phyloP scores from a whole-genome alignment of 2,329 filamentous ascomycete genomes.

The Alternaria metachromatica region DNA sequence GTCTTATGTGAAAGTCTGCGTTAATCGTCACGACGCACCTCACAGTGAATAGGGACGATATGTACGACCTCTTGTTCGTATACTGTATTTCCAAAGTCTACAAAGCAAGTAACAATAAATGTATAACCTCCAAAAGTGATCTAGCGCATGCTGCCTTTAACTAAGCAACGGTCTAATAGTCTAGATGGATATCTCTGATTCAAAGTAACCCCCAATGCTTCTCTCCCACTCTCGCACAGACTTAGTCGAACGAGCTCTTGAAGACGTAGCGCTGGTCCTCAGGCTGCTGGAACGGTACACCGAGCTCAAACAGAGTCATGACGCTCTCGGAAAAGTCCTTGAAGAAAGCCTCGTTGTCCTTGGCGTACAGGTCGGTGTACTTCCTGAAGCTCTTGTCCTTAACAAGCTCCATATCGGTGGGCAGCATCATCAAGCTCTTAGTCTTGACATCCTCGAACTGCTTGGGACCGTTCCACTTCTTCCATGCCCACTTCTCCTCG shows the following conservation, averaged over 20 bases:
- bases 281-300: slow-evolving; percentile 77
- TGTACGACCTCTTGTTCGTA: background rate
- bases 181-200: slow-evolving; percentile 42
- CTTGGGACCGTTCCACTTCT: slow-evolving; percentile 94
- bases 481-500: slow-evolving; percentile 93
- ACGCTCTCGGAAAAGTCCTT: slow-evolving; percentile 84
- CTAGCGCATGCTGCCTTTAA: background rate
- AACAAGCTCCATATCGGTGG: slow-evolving; percentile 84
- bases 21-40: background rate
- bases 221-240: background rate
- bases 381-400: slow-evolving; percentile 86
- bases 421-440: slow-evolving; percentile 96
- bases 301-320: slow-evolving; percentile 87
- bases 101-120: background rate
- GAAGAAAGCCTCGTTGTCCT: slow-evolving; percentile 91
- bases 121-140: background rate
- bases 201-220: slow-evolving; percentile 17
- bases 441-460: slow-evolving; percentile 89
- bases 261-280: slow-evolving; percentile 55
- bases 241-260: slow-evolving; percentile 53
- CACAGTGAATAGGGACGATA: background rate
- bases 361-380: slow-evolving; percentile 85
- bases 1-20: too few relatives aligned
- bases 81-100: background rate
- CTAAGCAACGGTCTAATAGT: slow-evolving; percentile 26